A percentile compares a stretch with the other conserved stretches of the same genome.
These are phyloP conservation scores for Tylopilus balloui DNA, from an alignment of 768 basidiomycete genomes.

Conservation along the genomic window DNA sequence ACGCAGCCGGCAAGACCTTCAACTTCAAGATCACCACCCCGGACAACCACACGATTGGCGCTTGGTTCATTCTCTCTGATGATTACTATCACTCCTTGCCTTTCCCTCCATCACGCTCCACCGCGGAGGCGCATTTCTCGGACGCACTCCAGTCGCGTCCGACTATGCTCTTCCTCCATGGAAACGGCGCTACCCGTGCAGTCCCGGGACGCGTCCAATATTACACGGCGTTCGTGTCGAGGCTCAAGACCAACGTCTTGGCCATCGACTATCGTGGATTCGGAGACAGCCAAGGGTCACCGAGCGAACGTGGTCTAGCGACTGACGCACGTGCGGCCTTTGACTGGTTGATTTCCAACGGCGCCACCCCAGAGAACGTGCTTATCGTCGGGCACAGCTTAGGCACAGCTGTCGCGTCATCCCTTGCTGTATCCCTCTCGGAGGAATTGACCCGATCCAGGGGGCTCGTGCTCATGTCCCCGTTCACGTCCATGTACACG, in stretches of 20 bases:
- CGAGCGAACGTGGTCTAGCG: conserved; percentile 69
- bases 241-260: conserved; percentile 70
- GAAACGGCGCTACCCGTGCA: conserved; percentile 82
- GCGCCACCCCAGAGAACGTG: conserved; percentile 55
- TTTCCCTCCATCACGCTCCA: conserved; percentile 34
- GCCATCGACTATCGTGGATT: conserved; percentile 92
- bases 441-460: conserved; percentile 38
- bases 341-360: conserved; percentile 66
- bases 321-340: conserved; percentile 74
- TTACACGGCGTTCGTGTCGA: conserved; percentile 61
- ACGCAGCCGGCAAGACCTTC: conserved; percentile 67
- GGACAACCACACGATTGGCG: conserved; percentile 78
- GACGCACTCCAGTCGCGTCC: conserved; percentile 55
- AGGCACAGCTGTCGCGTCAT: conserved; percentile 74
- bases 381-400: conserved; percentile 84
- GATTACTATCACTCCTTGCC: conserved; percentile 51
- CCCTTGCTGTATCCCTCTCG: conserved; percentile 45
- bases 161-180: conserved; percentile 89
- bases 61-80: conserved; percentile 81
- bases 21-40: conserved; percentile 67
- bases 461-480: conserved; percentile 50
- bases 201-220: conserved; percentile 59
- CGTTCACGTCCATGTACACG: conserved; percentile 54
- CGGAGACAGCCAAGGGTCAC: conserved; percentile 77
- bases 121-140: conserved; percentile 41